Evolutionary conservation across 2,329 filamentous ascomycete genomes (phyloP), one percentile per base, ranked within the genome.

Genomic region (Plenodomus lindquistii): DNA sequence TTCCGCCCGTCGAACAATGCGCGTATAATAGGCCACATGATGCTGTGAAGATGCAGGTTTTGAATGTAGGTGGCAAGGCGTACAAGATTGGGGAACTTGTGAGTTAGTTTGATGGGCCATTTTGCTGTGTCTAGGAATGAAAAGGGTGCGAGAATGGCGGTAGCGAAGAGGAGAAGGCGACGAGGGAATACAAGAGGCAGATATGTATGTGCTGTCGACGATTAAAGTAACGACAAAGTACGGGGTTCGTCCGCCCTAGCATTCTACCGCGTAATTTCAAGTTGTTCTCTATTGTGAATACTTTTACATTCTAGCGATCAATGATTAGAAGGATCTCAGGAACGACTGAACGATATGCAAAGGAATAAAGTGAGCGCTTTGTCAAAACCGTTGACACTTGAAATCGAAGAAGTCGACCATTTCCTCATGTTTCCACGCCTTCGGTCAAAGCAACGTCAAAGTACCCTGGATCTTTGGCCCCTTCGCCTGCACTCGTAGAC

Each of bases 41-140:
- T 61, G 47, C 49, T 52, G 15, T 37, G 66, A 66, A 78, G 51
- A 37, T 79, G 35, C 75, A 74, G 41, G 60, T 72, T 17, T 36
- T 67, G 35, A 66, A 66, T 48, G 55, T 66, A 1, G 64, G 71
- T 40, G 72, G 67, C 1, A 65, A 66, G 46, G 48, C 54, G 16
- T 67, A 72, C 27, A 68, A 66, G 40, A 73, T 80, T 50, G 66
- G 67, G 29, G 73, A 78, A 41, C 45, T 76, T 24, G 72, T 79
- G 57, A 78, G 73, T 40, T 78, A 77, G 3, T 67, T 75, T 15
- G 71, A 56, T n/a, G 77, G 77, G 1, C 75, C 73, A 17, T 75
- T 79, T 40, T 79, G 77, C 56, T 79, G 79, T 52, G 62, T 77
- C 5, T 79, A 79, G 53, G 56, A 67, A 57, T 69, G 61, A 42